A percentile compares a stretch with the other conserved stretches of the same genome.
phyloP scores from a whole-genome alignment of 75 land plant species.

The Chamaecyparis obtusa region DNA sequence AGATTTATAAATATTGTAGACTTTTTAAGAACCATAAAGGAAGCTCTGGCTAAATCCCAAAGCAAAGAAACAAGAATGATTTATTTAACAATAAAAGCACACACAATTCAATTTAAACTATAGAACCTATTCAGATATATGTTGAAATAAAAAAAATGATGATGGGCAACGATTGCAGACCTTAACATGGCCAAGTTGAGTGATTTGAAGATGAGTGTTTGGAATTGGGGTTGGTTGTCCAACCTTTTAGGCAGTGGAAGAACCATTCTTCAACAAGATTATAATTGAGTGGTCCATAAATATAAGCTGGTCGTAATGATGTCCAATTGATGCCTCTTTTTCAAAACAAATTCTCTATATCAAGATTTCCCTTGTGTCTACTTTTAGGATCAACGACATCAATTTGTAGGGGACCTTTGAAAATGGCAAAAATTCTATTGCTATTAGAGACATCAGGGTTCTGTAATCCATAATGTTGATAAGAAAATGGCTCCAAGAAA shows the following conservation, averaged over 20 bases:
- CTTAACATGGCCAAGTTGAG: constrained; percentile 99
- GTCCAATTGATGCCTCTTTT: constrained; percentile 85
- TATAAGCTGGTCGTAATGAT: constrained; percentile 93
- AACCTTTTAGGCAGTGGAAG: constrained; percentile 93
- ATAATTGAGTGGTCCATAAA: constrained; percentile 96
- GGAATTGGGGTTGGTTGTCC: constrained; percentile 96
- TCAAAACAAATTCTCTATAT: constrained; percentile 78
- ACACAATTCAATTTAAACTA: background rate
- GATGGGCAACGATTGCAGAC: constrained; percentile 27
- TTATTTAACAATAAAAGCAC: background rate
- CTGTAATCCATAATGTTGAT: background rate
- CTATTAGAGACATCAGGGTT: background rate
- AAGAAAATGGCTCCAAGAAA: background rate
- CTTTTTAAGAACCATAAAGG: constrained; percentile 72
- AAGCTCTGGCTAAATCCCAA: constrained; percentile 88
- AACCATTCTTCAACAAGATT: constrained; percentile 99
- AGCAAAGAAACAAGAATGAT: background rate
- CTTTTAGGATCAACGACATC: constrained; percentile 99
- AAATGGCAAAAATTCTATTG: background rate
- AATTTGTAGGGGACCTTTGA: constrained; percentile 26
- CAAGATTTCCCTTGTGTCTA: constrained; percentile 98
- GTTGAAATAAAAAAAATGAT: background rate
- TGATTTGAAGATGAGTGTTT: constrained; percentile 79
- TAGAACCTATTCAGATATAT: constrained; percentile 1
- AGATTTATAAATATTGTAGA: constrained; percentile 91